Evolutionary conservation across 192 early-diverging fungal genomes (phyloP).

Genomic region (Coemansia sp.): DNA sequence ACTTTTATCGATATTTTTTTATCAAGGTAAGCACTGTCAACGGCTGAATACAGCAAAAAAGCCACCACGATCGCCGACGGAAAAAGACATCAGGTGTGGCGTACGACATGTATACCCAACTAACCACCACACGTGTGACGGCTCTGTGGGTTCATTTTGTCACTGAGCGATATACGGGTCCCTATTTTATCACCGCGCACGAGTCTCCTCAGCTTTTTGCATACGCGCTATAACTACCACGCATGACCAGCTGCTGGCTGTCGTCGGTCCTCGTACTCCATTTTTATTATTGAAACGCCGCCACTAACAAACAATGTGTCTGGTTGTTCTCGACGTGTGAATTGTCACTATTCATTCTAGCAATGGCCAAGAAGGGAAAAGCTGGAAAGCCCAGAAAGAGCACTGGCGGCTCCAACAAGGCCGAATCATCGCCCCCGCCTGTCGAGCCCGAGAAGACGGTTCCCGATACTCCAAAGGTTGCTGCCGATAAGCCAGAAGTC

Average conservation of each 20-base stretch:
- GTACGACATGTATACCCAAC: neutral
- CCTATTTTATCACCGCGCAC: neutral
- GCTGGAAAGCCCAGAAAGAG: slow-evolving; percentile 30
- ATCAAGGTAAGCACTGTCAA: neutral
- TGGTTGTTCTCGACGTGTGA: neutral
- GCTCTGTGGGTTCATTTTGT: neutral
- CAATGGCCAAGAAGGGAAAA: slow-evolving; percentile 39
- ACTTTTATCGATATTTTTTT: slow-evolving; percentile 5
- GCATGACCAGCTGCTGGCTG: neutral
- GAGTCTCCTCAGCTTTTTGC: neutral
- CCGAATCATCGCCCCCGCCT: slow-evolving; percentile 4
- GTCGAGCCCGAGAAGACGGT: slow-evolving; percentile 1
- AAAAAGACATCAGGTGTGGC: neutral
- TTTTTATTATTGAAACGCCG: neutral
- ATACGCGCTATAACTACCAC: neutral
- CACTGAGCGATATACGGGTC: neutral
- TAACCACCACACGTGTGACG: neutral
- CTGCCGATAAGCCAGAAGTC: neutral
- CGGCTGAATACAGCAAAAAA: neutral
- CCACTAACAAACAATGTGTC: neutral
- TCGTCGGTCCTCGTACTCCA: no score
- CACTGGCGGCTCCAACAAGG: slow-evolving; percentile 4
- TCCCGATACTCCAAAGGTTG: slow-evolving; percentile 4
- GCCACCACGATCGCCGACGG: neutral
- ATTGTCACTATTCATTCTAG: neutral